These are phyloP conservation scores for Agaricus bisporus DNA, from an alignment of 768 basidiomycete genomes.

Conservation along the genomic window DNA sequence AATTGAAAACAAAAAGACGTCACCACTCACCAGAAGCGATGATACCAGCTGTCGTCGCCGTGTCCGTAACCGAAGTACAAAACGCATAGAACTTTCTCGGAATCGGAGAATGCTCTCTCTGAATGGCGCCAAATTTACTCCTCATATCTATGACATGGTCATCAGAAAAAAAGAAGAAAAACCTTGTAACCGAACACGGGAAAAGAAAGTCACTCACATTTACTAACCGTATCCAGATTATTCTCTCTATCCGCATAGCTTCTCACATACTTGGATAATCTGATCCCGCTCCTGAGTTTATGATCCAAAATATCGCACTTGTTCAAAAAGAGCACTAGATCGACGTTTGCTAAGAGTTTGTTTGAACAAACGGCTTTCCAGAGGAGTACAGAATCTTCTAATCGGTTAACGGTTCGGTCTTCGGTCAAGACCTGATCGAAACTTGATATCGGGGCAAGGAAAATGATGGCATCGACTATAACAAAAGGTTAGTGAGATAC, in stretches of 20 bases:
- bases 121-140: conserved; percentile 70
- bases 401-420: conserved; percentile 54
- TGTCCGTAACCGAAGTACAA: conserved; percentile 73
- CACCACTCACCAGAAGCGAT: conserved; percentile 60
- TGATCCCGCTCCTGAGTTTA: conserved; percentile 60
- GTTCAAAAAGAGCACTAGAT: conserved; percentile 81
- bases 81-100: conserved; percentile 77
- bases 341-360: conserved; percentile 73
- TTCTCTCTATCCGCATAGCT: conserved; percentile 69
- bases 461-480: conserved; percentile 67
- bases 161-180: background rate
- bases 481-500: background rate
- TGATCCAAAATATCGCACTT: conserved; percentile 78
- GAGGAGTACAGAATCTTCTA: conserved; percentile 82
- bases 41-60: conserved; percentile 67
- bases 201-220: conserved; percentile 45
- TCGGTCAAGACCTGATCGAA: conserved; percentile 69
- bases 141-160: conserved; percentile 44
- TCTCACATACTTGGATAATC: conserved; percentile 60
- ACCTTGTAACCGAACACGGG: background rate
- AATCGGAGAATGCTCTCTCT: conserved; percentile 66
- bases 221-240: conserved; percentile 62
- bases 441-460: conserved; percentile 69
- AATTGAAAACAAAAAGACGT: background rate
- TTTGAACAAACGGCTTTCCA: conserved; percentile 86